phyloP scores from a whole-genome alignment of 2,329 filamentous ascomycete species.

The Sphaerulina musiva region DNA sequence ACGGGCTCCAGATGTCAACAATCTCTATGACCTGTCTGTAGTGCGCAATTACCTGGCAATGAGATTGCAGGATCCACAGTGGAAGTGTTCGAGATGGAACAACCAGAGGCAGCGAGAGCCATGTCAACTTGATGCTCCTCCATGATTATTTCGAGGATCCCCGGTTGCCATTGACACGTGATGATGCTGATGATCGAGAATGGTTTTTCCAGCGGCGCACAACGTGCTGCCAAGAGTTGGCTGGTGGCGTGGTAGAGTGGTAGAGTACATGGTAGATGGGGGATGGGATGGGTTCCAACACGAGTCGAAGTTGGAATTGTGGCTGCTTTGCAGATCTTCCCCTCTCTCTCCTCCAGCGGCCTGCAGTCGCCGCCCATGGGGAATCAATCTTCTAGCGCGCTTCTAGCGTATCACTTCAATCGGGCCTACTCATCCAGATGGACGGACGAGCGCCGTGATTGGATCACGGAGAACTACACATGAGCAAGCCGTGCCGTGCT shows the following conservation, averaged over 20 bases:
- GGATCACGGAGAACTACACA: not conserved
- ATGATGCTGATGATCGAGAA: not conserved
- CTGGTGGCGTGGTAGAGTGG: not conserved
- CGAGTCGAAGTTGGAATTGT: not conserved
- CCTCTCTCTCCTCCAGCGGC: not conserved
- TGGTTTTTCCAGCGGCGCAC: no score
- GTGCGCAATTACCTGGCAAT: not conserved
- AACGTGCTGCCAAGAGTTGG: no score
- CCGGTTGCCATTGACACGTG: not conserved
- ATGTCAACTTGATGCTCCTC: not conserved
- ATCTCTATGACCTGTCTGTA: not conserved
- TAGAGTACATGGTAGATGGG: no score
- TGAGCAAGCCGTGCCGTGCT: not conserved
- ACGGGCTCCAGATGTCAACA: constrained; percentile 10
- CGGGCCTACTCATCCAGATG: constrained; percentile 1
- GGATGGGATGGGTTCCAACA: no score
- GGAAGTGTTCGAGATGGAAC: not conserved
- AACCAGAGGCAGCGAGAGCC: no score
- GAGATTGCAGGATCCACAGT: not conserved
- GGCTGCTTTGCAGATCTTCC: constrained; percentile 2
- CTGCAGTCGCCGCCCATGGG: constrained; percentile 5
- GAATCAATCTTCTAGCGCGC: not conserved
- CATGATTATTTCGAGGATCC: no score
- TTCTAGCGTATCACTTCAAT: constrained; percentile 7
- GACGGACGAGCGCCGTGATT: constrained; percentile 6